Evolutionary conservation across 148 eudicot genomes (phyloP).

Genomic region (Rhododendron kiyosumense): DNA sequence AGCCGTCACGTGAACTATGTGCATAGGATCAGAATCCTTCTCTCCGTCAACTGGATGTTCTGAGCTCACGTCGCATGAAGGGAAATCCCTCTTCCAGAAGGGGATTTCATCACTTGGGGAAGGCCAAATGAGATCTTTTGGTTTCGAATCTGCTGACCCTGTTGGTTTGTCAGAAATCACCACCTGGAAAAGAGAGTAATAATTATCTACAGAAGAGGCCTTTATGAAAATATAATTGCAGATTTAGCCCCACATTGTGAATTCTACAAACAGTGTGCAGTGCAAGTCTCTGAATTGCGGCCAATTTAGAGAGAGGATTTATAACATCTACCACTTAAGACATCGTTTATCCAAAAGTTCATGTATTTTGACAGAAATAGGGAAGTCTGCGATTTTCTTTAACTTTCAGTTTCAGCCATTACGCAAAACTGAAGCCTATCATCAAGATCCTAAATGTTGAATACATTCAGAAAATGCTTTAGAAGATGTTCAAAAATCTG

Average conservation of each 20-base stretch:
- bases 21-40: constrained; percentile 56
- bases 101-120: constrained; percentile 67
- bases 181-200: constrained; percentile 21
- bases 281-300: background rate
- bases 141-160: constrained; percentile 20
- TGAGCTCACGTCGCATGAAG: constrained; percentile 31
- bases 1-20: constrained; percentile 73
- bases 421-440: background rate
- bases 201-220: background rate
- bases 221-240: background rate
- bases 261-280: background rate
- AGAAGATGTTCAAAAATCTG: constrained; percentile 3
- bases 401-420: background rate
- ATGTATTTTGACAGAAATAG: background rate
- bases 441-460: background rate
- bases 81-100: constrained; percentile 54
- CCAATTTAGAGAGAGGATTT: background rate
- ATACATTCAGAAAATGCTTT: background rate
- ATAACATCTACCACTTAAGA: background rate
- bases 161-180: constrained; percentile 23
- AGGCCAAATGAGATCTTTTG: constrained; percentile 52
- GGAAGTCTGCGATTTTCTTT: background rate
- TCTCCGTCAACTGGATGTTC: constrained; percentile 24
- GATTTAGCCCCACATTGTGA: background rate
- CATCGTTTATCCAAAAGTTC: background rate